phyloP scores from a whole-genome alignment of 108 stramenopile species.

The Epipyxis sp. region DNA sequence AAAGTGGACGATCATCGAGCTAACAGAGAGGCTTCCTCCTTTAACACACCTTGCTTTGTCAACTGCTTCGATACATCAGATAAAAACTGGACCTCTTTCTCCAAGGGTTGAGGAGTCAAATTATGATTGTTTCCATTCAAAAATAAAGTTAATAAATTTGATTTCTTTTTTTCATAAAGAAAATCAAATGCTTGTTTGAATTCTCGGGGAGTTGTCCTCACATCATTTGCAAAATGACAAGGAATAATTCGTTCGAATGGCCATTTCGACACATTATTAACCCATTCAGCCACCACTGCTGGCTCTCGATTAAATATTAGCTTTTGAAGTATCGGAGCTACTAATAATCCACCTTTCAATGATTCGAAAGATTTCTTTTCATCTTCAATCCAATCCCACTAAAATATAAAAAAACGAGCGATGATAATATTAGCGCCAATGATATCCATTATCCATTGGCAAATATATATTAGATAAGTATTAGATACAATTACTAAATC shows the following conservation, averaged over 20 bases:
- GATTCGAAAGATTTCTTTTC: conserved; percentile 72
- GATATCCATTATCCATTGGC: too few relatives aligned
- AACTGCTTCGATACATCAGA: not conserved
- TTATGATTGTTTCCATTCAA: not conserved
- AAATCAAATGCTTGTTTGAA: conserved; percentile 79
- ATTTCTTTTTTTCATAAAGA: conserved; percentile 42
- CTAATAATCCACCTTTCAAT: conserved; percentile 72
- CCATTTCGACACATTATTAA: conserved; percentile 76
- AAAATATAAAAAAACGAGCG: conserved; percentile 52
- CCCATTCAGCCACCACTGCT: conserved; percentile 76
- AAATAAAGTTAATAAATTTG: not conserved
- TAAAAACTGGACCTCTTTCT: not conserved
- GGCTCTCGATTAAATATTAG: conserved; percentile 80
- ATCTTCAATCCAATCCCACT: conserved; percentile 72
- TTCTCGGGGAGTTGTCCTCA: conserved; percentile 69
- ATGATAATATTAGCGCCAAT: not conserved
- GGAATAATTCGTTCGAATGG: conserved; percentile 76
- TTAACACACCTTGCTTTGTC: not conserved
- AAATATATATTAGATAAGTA: too few relatives aligned
- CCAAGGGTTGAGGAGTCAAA: not conserved
- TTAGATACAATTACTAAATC: too few relatives aligned
- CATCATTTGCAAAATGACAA: conserved; percentile 80
- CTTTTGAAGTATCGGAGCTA: conserved; percentile 85
- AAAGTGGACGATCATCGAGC: too few relatives aligned
- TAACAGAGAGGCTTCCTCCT: not conserved